Percentiles rank a stretch among this genome's conserved stretches.
phyloP scores from a whole-genome alignment of 169 alveolate genomes.

The Haemoproteus tartakovskyi region DNA sequence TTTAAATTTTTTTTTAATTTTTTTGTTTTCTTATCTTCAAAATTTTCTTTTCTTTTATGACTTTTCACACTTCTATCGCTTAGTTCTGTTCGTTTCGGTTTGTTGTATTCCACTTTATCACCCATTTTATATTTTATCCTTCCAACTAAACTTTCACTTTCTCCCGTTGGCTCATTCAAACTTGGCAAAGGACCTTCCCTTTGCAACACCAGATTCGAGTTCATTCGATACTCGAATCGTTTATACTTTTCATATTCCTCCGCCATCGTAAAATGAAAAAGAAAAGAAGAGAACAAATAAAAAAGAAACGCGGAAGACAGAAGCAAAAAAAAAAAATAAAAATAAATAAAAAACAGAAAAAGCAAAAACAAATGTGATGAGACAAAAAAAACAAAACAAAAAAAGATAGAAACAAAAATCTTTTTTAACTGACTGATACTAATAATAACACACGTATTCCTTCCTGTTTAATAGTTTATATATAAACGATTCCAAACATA shows the following conservation, averaged over 20 bases:
- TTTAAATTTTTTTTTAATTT: conserved; percentile 17
- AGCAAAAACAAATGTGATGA: too few relatives aligned
- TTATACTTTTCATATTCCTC: conserved; percentile 90
- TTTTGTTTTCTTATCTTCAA: conserved; percentile 62
- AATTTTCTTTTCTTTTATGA: conserved; percentile 23
- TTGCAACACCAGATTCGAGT: conserved; percentile 86
- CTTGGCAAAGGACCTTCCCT: conserved; percentile 84
- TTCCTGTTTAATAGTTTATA: too few relatives aligned
- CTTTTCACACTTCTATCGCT: conserved; percentile 6
- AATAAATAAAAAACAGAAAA: too few relatives aligned
- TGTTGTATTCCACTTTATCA: conserved; percentile 83
- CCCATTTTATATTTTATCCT: conserved; percentile 90
- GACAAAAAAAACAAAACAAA: too few relatives aligned
- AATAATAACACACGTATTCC: too few relatives aligned
- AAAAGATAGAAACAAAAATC: too few relatives aligned
- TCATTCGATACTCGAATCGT: conserved; percentile 90
- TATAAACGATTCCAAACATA: too few relatives aligned
- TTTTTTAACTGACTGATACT: too few relatives aligned
- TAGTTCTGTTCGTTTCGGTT: conserved; percentile 40
- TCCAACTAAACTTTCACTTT: conserved; percentile 93
- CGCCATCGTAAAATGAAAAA: conserved; percentile 77
- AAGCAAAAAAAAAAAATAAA: too few relatives aligned
- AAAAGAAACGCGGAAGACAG: too few relatives aligned
- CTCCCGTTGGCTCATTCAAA: conserved; percentile 93
- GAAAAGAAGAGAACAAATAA: conserved; percentile 4